These are phyloP conservation scores for Tulasnella sp. DNA, from an alignment of 768 basidiomycete species.

Conservation along the genomic window DNA sequence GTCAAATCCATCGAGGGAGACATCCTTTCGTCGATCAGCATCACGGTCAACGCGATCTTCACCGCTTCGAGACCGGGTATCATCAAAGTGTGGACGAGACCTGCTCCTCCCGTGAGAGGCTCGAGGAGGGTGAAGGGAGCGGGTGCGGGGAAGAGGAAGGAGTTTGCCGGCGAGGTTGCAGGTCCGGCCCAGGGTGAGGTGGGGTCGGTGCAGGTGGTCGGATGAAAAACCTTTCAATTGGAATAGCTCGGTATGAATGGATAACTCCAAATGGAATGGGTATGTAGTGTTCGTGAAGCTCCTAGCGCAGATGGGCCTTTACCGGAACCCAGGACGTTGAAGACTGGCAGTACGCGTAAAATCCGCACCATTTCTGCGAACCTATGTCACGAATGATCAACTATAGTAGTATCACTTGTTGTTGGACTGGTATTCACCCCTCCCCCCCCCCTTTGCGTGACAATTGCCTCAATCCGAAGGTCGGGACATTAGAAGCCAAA, in stretches of 20 bases:
- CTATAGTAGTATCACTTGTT: no score
- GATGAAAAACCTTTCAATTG: neutral
- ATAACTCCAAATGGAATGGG: neutral
- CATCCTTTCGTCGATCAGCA: conserved; percentile 70
- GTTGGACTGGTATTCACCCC: no score
- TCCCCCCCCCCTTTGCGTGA: no score
- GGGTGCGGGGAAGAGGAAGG: neutral
- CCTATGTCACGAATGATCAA: no score
- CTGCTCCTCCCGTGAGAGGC: conserved; percentile 33
- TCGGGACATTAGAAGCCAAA: no score
- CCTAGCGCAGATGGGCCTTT: no score
- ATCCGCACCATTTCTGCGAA: no score
- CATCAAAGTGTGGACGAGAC: conserved; percentile 71
- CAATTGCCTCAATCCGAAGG: no score
- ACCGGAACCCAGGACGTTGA: no score
- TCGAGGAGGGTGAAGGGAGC: conserved; percentile 19
- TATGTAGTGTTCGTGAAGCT: no score
- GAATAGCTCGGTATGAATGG: no score
- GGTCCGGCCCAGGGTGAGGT: neutral
- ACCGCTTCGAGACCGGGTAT: conserved; percentile 78
- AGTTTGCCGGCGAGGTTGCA: neutral
- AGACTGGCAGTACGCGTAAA: no score
- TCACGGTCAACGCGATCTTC: conserved; percentile 76
- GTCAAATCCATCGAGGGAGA: conserved; percentile 84
- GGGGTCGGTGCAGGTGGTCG: neutral